Conservation (phyloP, 257 asterid species). For the Solanum chaucha region DNA sequence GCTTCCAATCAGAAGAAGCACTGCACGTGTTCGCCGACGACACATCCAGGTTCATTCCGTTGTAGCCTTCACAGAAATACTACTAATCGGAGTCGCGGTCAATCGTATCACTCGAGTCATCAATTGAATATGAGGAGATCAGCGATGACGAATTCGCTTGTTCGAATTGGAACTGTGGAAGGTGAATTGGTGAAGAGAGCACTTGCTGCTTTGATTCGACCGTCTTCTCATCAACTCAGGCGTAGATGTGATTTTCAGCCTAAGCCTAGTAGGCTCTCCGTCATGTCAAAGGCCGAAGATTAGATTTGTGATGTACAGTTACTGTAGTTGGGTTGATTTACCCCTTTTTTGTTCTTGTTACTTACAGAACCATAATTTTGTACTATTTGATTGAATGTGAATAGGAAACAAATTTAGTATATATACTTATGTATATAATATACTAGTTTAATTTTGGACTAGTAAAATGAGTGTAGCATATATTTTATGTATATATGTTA, state of each 20-base stretch:
- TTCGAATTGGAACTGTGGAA: slow-evolving; percentile 84
- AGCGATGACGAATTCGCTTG: slow-evolving; percentile 92
- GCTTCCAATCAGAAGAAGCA: slow-evolving; percentile 21
- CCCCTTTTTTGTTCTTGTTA: neutral
- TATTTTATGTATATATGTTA: no score
- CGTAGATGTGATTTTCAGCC: slow-evolving; percentile 69
- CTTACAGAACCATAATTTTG: neutral
- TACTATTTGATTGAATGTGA: neutral
- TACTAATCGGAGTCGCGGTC: neutral
- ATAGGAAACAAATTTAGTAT: neutral
- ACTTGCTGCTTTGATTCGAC: slow-evolving; percentile 70
- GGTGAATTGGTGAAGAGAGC: slow-evolving; percentile 84
- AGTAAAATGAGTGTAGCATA: no score
- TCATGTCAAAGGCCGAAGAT: slow-evolving; percentile 58
- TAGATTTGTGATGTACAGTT: neutral
- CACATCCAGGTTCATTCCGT: slow-evolving; percentile 33
- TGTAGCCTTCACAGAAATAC: slow-evolving; percentile 16
- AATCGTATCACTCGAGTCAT: slow-evolving; percentile 41
- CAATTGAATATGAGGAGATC: slow-evolving; percentile 78
- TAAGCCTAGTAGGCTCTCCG: slow-evolving; percentile 65
- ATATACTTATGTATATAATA: neutral
- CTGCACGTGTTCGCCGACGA: slow-evolving; percentile 29
- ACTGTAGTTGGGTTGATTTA: neutral
- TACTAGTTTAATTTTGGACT: no score
- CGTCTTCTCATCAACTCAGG: slow-evolving; percentile 66